Conservation (phyloP, 169 alveolate species). For the Perkinsus chesapeaki region DNA sequence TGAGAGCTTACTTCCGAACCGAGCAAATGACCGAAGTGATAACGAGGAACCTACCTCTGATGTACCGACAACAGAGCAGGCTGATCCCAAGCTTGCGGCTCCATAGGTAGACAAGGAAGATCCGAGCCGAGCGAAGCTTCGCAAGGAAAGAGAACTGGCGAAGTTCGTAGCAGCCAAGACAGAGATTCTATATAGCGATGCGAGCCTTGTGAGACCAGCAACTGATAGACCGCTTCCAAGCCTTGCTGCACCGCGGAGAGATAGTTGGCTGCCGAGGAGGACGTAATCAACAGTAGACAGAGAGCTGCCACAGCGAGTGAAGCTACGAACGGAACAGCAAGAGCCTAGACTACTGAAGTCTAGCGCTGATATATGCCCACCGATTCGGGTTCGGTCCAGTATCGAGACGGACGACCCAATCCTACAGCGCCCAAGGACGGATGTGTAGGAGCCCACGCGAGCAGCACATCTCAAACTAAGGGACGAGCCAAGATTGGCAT, state of each 20-base stretch:
- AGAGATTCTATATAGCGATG: too few species aligned
- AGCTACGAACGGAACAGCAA: background rate
- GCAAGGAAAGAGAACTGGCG: background rate
- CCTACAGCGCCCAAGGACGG: background rate
- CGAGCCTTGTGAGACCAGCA: background rate
- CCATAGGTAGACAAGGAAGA: background rate
- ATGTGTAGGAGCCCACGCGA: background rate
- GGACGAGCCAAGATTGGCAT: background rate
- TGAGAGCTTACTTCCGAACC: background rate
- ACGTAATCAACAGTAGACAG: background rate
- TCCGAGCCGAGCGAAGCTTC: background rate
- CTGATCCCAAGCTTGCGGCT: background rate
- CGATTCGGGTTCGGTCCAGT: background rate
- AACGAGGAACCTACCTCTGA: background rate
- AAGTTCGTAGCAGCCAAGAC: background rate
- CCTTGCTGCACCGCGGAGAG: background rate
- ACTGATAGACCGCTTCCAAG: background rate
- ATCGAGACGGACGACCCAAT: constrained; percentile 3
- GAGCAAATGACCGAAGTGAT: background rate
- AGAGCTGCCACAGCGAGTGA: background rate
- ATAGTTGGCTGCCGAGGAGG: background rate
- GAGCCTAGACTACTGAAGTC: background rate
- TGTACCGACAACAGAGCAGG: background rate
- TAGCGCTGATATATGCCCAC: background rate
- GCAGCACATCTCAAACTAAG: background rate